These are phyloP conservation scores for Coccinonectria pachysandricola DNA, from an alignment of 2,329 filamentous ascomycete species.

Conservation along the genomic window DNA sequence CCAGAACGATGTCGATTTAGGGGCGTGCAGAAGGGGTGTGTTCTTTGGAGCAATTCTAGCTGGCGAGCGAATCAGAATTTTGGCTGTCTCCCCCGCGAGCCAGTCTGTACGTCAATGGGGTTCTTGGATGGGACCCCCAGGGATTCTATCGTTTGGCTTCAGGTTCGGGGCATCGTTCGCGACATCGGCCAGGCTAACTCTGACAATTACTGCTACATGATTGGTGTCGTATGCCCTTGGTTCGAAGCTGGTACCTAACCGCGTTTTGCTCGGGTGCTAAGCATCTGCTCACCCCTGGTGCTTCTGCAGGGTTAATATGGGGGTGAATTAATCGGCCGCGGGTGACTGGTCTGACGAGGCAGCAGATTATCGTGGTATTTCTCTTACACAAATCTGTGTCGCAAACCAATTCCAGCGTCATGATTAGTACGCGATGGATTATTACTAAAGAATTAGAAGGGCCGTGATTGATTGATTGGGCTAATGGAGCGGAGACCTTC, in stretches of 20 bases:
- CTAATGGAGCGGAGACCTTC: conserved; percentile 3
- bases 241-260: too few relatives aligned
- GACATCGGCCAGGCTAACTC: conserved; percentile 23
- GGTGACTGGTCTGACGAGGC: conserved; percentile 14
- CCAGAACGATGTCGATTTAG: too few relatives aligned
- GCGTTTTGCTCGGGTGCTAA: conserved; percentile 14
- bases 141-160: conserved; percentile 2
- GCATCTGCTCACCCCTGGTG: conserved; percentile 15
- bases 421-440: conserved; percentile 16
- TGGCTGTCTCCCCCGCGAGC: conserved; percentile 15
- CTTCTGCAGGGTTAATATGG: conserved; percentile 17
- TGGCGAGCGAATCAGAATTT: conserved; percentile 13
- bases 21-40: too few relatives aligned
- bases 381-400: conserved; percentile 28
- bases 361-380: conserved; percentile 19
- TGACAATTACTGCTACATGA: conserved; percentile 20
- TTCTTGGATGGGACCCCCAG: conserved; percentile 1
- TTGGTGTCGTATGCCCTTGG: conserved; percentile 19
- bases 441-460: too few relatives aligned
- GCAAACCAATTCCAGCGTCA: conserved; percentile 21
- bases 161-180: conserved; percentile 14
- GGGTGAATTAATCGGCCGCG: conserved; percentile 15
- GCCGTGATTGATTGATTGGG: conserved; percentile 17
- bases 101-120: conserved; percentile 19
- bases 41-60: too few relatives aligned